Evolutionary conservation across 768 basidiomycete species (phyloP).

Genomic region (Crassisporium funariophilum): DNA sequence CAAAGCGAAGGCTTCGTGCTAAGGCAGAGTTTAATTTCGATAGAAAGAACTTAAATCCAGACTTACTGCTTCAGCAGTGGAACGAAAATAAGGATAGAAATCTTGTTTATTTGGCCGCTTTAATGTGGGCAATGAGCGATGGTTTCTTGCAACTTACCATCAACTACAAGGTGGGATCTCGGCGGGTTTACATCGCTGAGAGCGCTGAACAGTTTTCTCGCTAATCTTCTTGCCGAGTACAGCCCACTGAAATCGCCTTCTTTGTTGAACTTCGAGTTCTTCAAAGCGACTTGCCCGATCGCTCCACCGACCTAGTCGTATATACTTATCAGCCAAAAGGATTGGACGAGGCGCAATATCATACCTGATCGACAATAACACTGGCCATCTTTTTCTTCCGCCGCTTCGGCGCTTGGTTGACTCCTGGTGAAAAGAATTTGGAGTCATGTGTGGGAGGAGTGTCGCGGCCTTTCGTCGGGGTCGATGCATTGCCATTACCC

Average conservation of each 20-base stretch:
- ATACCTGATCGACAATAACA: slow-evolving; percentile 70
- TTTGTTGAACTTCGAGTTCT: slow-evolving; percentile 62
- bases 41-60: slow-evolving; percentile 3
- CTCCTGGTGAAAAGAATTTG: slow-evolving; percentile 7
- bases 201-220: slow-evolving; percentile 65
- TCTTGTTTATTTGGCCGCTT: slow-evolving; percentile 47
- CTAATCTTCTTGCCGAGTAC: slow-evolving; percentile 66
- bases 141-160: slow-evolving; percentile 45
- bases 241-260: slow-evolving; percentile 56
- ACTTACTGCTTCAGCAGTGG: slow-evolving; percentile 70
- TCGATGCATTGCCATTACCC: slow-evolving; percentile 14
- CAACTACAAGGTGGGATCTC: slow-evolving; percentile 63
- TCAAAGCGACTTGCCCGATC: slow-evolving; percentile 71
- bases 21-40: slow-evolving; percentile 3
- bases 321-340: neutral
- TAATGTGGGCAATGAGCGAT: neutral
- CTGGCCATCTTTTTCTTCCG: slow-evolving; percentile 57
- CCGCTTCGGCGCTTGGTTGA: slow-evolving; percentile 26
- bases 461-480: slow-evolving; percentile 8
- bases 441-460: slow-evolving; percentile 2
- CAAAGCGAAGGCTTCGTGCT: slow-evolving; percentile 69
- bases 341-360: slow-evolving; percentile 11
- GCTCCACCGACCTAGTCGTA: slow-evolving; percentile 50
- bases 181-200: slow-evolving; percentile 62
- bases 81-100: slow-evolving; percentile 76